Conservation (phyloP, 2,329 filamentous ascomycete species). For the Nigrospora oryzae region DNA sequence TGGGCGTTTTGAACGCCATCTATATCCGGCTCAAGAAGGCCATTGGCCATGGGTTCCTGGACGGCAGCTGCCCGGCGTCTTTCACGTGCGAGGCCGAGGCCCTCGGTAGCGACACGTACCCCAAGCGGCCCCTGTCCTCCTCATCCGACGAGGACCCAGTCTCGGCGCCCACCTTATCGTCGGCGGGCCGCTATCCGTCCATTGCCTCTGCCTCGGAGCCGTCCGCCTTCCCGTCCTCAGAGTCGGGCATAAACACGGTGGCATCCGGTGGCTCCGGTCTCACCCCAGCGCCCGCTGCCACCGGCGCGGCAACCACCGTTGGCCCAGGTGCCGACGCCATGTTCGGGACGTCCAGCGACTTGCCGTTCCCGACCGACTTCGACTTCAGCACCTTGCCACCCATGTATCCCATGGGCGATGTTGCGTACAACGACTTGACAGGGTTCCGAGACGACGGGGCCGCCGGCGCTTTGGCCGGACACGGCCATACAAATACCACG, state of each 20-base stretch:
- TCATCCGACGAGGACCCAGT: not conserved
- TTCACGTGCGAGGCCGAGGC: not conserved
- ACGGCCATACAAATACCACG: not conserved
- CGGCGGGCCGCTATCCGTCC: not conserved
- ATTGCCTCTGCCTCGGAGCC: conserved; percentile 1
- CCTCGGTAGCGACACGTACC: not conserved
- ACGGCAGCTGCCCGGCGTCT: conserved; percentile 4
- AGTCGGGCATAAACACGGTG: not conserved
- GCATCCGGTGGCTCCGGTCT: conserved; percentile 9
- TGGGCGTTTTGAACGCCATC: conserved; percentile 47
- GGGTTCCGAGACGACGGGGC: conserved; percentile 23
- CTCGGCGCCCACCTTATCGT: not conserved
- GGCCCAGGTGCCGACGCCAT: conserved; percentile 1
- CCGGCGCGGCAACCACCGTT: not conserved
- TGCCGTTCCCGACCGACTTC: conserved; percentile 34
- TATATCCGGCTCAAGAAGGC: conserved; percentile 43
- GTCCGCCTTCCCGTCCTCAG: not conserved
- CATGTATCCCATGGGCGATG: conserved; percentile 47
- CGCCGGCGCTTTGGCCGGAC: not conserved
- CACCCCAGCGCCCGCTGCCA: conserved; percentile 7
- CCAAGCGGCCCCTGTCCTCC: not conserved
- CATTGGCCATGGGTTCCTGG: conserved; percentile 25
- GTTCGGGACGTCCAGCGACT: conserved; percentile 18
- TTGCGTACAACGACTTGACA: conserved; percentile 47
- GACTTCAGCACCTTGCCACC: conserved; percentile 43